A percentile compares a stretch with the other conserved stretches of the same genome.
Conservation (phyloP, 192 early-diverging fungal species). For the Kickxella alabastrina region DNA sequence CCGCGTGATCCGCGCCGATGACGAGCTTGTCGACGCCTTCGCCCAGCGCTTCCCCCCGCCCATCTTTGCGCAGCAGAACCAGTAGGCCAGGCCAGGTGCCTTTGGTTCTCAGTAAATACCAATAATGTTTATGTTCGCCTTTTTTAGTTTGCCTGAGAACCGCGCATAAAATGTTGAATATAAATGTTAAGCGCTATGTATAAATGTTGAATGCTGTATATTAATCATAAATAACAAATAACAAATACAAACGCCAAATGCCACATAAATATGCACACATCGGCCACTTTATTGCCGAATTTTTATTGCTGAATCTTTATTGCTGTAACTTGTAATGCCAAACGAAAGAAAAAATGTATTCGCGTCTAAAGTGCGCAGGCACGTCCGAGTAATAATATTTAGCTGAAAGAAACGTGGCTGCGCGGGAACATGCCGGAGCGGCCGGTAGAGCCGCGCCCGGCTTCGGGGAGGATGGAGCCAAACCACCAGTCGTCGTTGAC, state of each 20-base stretch:
- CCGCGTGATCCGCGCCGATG: conserved; percentile 46
- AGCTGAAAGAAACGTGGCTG: conserved; percentile 37
- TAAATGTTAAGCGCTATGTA: not conserved
- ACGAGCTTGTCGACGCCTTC: conserved; percentile 52
- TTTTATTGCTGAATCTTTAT: too few species aligned
- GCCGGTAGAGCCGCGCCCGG: conserved; percentile 39
- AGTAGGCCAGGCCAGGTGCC: not conserved
- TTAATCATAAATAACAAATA: not conserved
- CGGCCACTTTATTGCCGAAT: too few species aligned
- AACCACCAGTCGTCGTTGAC: conserved; percentile 56
- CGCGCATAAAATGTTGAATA: not conserved
- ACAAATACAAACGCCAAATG: too few species aligned
- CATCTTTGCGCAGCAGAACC: conserved; percentile 16
- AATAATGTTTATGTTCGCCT: not conserved
- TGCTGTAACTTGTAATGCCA: too few species aligned
- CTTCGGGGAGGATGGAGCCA: conserved; percentile 39
- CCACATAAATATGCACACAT: too few species aligned
- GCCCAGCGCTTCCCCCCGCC: conserved; percentile 49
- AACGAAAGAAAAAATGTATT: too few species aligned
- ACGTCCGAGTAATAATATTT: not conserved
- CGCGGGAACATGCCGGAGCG: conserved; percentile 52
- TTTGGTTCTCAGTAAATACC: not conserved
- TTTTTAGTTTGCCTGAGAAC: too few species aligned
- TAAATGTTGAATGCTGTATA: too few species aligned
- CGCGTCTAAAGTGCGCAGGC: too few species aligned